phyloP scores from a whole-genome alignment of 73 alveolate genomes.

The Paramecium tetraurelia region DNA sequence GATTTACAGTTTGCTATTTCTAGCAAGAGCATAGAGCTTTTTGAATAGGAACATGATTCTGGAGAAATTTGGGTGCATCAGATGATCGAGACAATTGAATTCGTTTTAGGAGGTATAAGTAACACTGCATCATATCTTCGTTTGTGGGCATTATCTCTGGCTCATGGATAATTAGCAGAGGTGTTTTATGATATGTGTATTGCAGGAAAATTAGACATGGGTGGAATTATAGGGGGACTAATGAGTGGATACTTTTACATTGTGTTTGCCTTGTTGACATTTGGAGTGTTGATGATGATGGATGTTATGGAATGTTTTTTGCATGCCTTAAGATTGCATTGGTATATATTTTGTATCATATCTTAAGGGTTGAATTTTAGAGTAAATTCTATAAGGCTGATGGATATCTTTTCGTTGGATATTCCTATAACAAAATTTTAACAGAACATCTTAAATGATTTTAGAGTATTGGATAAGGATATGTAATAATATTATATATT shows the following conservation, averaged over 20 bases:
- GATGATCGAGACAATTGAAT: slow-evolving; percentile 89
- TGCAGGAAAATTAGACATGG: not conserved
- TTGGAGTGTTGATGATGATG: slow-evolving; percentile 91
- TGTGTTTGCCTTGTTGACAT: slow-evolving; percentile 76
- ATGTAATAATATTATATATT: not conserved
- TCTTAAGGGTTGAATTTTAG: slow-evolving; percentile 92
- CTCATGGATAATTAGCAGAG: slow-evolving; percentile 87
- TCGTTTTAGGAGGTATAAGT: slow-evolving; percentile 82
- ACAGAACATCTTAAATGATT: not conserved
- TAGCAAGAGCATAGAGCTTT: slow-evolving; percentile 45
- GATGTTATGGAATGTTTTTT: slow-evolving; percentile 96
- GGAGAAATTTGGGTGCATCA: slow-evolving; percentile 81
- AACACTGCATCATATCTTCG: slow-evolving; percentile 94
- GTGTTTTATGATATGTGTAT: slow-evolving; percentile 73
- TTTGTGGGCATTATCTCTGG: slow-evolving; percentile 92
- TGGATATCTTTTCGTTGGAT: slow-evolving; percentile 11
- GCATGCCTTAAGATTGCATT: slow-evolving; percentile 94
- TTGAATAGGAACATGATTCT: slow-evolving; percentile 64
- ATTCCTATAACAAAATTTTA: not conserved
- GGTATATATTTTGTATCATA: slow-evolving; percentile 52
- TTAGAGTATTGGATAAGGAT: not conserved
- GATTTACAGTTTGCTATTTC: not conserved
- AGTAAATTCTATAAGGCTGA: slow-evolving; percentile 66
- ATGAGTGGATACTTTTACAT: slow-evolving; percentile 55
- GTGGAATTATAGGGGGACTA: slow-evolving; percentile 3